Base-by-base conservation (phyloP, 176 grass and related monocot species). In the Microstegium vimineum region DNA sequence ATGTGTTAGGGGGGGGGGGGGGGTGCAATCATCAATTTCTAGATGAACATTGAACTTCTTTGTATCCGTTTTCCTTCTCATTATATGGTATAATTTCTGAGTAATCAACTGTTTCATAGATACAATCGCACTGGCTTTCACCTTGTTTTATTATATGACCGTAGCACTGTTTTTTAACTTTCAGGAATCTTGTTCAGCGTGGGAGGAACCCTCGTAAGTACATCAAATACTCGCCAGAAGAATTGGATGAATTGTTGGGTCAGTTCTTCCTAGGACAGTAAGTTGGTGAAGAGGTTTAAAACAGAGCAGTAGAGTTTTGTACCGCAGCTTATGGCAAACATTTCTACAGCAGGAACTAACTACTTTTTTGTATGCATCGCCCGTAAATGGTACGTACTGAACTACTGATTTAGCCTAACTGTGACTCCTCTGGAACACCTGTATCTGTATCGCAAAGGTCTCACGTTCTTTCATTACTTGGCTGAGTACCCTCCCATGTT, bases 161-260 rank as follows among this genome's bases (percentile, higher is more conserved):
- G 10, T 67, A 46, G 22, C 64, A 25, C 18, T 67, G 14, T 46
- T 74, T 76, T 78, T 74, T 11, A 65, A 73, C 43, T 90, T 81
- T 14, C 81, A 97, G 91, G 82, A 36, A 66, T 67, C 69, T 93
- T 59, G 38, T 93, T 82, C 83, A 93, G 56, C 75, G 86, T 66
- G 86, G 73, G 73, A 97, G 86, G 86, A 91, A 97, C 46, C 91
- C 89, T 25, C 69, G 36, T 27, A 93, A 97, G 51, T 89, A 97
- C 76, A 81, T 97, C 25, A 97, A 76, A 85, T 85, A 89, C 78
- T 45, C 73, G 42, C 81, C 86, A 30, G 91, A 93, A 81, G 66
- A 80, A 70, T 6, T 97, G 62, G 91, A 97, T 11, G 62, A 87
- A 66, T 62, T 91, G 56, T 57, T 97, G 13, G 74, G 81, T 69